Evolutionary conservation across 768 basidiomycete species (phyloP), one percentile per base, ranked within the genome.

Genomic region (Pseudohyphozyma bogoriensis): DNA sequence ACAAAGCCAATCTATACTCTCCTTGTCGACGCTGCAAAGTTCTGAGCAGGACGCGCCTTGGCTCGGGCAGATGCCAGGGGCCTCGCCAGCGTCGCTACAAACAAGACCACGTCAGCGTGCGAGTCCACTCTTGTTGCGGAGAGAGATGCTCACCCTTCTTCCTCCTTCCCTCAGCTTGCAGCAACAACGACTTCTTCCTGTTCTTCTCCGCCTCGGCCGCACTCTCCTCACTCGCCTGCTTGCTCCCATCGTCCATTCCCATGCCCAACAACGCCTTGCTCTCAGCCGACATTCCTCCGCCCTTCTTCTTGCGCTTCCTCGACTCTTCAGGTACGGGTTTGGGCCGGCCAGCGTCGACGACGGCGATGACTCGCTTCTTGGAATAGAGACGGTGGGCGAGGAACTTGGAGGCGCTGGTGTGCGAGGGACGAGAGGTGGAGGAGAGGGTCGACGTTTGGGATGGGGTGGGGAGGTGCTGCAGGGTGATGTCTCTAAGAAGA

Each of bases 331-430:
- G 28, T 16, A 22, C 33, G 16, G 37, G 36, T 9, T 24, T 13
- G 20, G 31, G 31, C 9, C 18, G 44, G 24, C 55, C 46, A 8
- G 56, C 51, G 31, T 57, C 56, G 47, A 66, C 55, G 4, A 62
- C 55, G 11, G 60, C 61, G 24, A 66, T 47, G 26, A 56, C 60
- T 11, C 65, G 65, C 50, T 62, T 62, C 44, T 66, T 62, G 10
- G 55, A 57, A 61, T 62, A 66, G 44, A 66, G 58, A 15, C 65
- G 65, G 11, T 49, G 12, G 16, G 55, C 54, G 51, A 66, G 51
- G 58, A 66, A 66, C 49, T 66, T 66, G 51, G 65, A 54, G 4
- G 65, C 65, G 12, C 60, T 59, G 29, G 58, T 62, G 51, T 53
- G 45, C 0, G 65, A 62, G 28, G 64, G 60, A 31, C 56, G 60